Evolutionary conservation across 2,329 filamentous ascomycete species (phyloP), one percentile per base, ranked within the genome.

Genomic region (Scolecobasidium constrictum): DNA sequence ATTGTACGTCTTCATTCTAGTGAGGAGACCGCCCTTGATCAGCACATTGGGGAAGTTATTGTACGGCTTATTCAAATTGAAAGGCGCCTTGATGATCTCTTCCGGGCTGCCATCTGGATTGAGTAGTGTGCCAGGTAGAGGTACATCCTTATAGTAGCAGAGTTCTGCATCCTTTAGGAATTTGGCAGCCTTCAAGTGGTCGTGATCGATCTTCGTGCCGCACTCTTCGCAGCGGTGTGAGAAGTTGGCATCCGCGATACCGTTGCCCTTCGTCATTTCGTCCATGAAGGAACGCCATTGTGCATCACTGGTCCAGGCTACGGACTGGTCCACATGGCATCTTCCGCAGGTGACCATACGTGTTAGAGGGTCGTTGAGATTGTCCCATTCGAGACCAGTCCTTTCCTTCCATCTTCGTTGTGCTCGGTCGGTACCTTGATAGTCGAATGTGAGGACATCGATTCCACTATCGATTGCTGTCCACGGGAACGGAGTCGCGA

Each of bases 401-500:
- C 52, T 52, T 1, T 44, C 48, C 2, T 62, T 58, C 63, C 81
- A 86, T 2, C 50, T 47, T 1, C 50, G 49, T 40, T 65, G 66
- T 17, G 71, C 68, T 1, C 58, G 56, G 1, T 63, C 53, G 0
- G 68, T 61, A 3, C 69, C 65, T 2, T 56, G 59, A 53, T 81
- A 85, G 41, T 68, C 67, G 52, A 83, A 80, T 2, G 61, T 65
- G 16, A 66, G 58, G 6, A 66, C 59, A 50, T 82, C 68, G 48
- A 86, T 82, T 23, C 66, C 71, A 2, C 61, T 51, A 43, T 77
- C 69, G 35, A 83, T 62, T 1, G 69, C 56, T 12, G 66, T 53
- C 82, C 81, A 88, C 0, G 83, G 84, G 48, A 90, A 68, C 0
- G 75, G 74, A 1, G 69, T 67, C 1, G 65, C 62, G 79, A 82